phyloP scores from a whole-genome alignment of 2,329 filamentous ascomycete genomes.

The Microcyclospora tardicrescens region DNA sequence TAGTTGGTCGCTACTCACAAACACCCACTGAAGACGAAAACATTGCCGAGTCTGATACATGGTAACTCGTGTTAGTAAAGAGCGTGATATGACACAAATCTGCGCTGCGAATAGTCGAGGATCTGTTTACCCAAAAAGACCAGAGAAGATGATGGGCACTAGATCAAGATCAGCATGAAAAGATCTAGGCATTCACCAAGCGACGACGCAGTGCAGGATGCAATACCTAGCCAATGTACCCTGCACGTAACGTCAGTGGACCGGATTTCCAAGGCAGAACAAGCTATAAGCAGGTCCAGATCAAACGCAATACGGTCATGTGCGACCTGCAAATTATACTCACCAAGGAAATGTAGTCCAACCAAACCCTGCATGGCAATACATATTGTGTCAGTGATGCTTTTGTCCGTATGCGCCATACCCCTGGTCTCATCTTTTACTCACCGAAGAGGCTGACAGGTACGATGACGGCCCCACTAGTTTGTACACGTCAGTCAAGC shows the following conservation, averaged over 20 bases:
- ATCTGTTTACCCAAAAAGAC: constrained; percentile 26
- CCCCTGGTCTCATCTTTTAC: constrained; percentile 9
- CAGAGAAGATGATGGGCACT: constrained; percentile 39
- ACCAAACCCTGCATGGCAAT: constrained; percentile 46
- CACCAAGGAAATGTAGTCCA: constrained; percentile 67
- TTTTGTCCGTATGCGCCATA: neutral
- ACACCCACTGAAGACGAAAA: constrained; percentile 64
- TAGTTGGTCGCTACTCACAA: constrained; percentile 12
- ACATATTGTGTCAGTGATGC: constrained; percentile 7
- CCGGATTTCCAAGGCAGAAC: constrained; percentile 10
- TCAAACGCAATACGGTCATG: too few relatives aligned
- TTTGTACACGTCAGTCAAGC: constrained; percentile 9
- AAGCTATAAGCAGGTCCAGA: constrained; percentile 1
- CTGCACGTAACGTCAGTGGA: constrained; percentile 26
- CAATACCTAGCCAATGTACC: constrained; percentile 38
- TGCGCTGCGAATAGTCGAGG: too few relatives aligned
- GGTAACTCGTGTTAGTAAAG: neutral
- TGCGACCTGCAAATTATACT: constrained; percentile 39
- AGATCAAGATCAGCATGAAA: constrained; percentile 11
- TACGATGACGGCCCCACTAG: constrained; percentile 57
- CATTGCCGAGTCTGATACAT: constrained; percentile 21
- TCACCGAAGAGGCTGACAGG: constrained; percentile 68
- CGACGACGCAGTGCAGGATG: constrained; percentile 1
- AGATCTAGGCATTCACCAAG: constrained; percentile 3
- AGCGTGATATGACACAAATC: too few relatives aligned